A percentile compares a stretch with the other conserved stretches of the same genome.
Evolutionary conservation across 108 stramenopile species (phyloP).

Genomic region (Epipyxis sp.): DNA sequence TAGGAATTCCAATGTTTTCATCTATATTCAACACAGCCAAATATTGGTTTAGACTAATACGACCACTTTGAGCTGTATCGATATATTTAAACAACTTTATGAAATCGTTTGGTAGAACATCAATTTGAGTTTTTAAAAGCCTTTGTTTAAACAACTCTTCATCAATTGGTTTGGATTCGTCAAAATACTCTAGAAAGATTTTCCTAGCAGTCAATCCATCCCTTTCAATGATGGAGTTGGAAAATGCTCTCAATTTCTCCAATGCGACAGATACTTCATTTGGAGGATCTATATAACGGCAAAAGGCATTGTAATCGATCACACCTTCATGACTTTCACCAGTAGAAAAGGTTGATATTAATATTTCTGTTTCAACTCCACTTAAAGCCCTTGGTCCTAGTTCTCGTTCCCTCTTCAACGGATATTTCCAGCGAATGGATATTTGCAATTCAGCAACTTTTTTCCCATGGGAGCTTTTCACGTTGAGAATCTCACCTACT

Average conservation of each 20-base stretch:
- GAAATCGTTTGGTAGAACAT: conserved; percentile 44
- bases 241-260: neutral
- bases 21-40: neutral
- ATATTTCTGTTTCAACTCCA: neutral
- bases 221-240: neutral
- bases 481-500: neutral
- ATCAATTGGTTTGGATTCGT: neutral
- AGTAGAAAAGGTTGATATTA: neutral
- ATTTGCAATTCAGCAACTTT: neutral
- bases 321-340: neutral
- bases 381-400: neutral
- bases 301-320: neutral
- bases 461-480: too few species aligned
- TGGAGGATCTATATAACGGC: neutral
- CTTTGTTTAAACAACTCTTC: conserved; percentile 48
- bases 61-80: neutral
- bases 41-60: neutral
- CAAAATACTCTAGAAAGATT: too few species aligned
- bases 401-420: neutral
- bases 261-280: neutral
- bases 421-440: neutral
- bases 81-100: neutral
- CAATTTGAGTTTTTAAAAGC: conserved; percentile 28
- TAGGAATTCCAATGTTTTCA: neutral
- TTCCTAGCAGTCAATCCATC: neutral